Percentiles rank a stretch among this genome's conserved stretches.
Conservation (phyloP, 371 early-diverging fungal genomes). For the Nematocida major region DNA sequence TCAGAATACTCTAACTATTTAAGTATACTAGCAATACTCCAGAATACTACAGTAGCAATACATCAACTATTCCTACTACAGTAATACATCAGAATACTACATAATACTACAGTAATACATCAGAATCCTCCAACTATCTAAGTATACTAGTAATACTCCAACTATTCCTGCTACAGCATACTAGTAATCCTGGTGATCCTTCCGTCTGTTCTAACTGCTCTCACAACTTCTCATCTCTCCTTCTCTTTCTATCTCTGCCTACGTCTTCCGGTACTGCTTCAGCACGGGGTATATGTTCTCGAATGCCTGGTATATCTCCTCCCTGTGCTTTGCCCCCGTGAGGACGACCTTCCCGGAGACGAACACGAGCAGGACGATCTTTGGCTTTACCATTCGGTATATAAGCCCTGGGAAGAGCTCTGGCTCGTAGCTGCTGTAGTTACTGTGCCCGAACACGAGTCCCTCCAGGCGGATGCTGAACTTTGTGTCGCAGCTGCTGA, state of each 20-base stretch:
- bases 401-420: conserved; percentile 99
- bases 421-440: conserved; percentile 96
- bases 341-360: conserved; percentile 99
- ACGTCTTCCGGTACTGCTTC: conserved; percentile 65
- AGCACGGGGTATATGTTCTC: conserved; percentile 96
- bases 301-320: conserved; percentile 98
- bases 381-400: conserved; percentile 98
- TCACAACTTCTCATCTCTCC: too few relatives aligned
- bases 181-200: too few relatives aligned
- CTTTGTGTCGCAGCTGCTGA: conserved; percentile 95
- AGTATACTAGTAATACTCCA: too few relatives aligned
- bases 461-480: conserved; percentile 99
- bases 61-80: too few relatives aligned
- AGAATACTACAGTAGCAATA: background rate
- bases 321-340: conserved; percentile 95
- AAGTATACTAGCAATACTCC: background rate
- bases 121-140: too few relatives aligned
- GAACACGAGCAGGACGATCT: conserved; percentile 96
- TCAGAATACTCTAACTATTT: background rate
- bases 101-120: too few relatives aligned
- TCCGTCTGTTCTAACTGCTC: too few relatives aligned
- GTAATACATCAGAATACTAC: too few relatives aligned
- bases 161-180: too few relatives aligned
- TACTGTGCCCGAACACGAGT: conserved; percentile 88
- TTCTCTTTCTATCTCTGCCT: background rate